Percentiles rank a stretch among this genome's conserved stretches.
These are phyloP conservation scores for Saccharomycopsis fermentans DNA, from an alignment of 805 yeast species.

Conservation along the genomic window DNA sequence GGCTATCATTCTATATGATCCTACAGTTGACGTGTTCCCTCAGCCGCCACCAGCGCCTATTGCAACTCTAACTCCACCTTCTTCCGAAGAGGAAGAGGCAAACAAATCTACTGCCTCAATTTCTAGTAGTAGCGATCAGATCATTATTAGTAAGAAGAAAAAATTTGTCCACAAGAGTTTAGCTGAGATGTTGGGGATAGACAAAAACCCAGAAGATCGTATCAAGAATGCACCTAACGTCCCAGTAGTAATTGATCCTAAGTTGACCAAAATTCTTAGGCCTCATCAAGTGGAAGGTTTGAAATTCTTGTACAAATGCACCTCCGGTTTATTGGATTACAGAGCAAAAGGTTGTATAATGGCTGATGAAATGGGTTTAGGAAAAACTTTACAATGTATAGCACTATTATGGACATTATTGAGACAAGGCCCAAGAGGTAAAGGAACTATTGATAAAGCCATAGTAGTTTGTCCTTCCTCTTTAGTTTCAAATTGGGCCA, in stretches of 20 bases:
- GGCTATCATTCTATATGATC: conserved; percentile 92
- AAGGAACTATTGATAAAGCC: conserved; percentile 75
- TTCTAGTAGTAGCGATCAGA: conserved; percentile 15
- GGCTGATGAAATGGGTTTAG: conserved; percentile 98
- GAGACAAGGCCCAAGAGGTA: conserved; percentile 76
- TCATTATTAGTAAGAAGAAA: conserved; percentile 17
- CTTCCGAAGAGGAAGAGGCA: conserved; percentile 22
- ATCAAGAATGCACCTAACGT: conserved; percentile 62
- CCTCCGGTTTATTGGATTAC: conserved; percentile 74
- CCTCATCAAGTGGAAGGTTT: conserved; percentile 98
- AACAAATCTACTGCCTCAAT: conserved; percentile 22
- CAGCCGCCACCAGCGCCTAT: conserved; percentile 18
- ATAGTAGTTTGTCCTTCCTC: conserved; percentile 94
- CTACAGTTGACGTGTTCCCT: conserved; percentile 60
- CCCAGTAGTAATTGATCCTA: conserved; percentile 93
- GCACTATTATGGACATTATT: conserved; percentile 76
- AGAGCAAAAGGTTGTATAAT: conserved; percentile 91
- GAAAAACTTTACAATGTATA: conserved; percentile 82
- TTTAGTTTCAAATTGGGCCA: conserved; percentile 93
- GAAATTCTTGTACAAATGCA: conserved; percentile 79
- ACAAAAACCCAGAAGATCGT: conserved; percentile 38
- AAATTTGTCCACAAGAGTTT: conserved; percentile 52
- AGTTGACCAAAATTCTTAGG: conserved; percentile 67
- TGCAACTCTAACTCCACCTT: background rate
- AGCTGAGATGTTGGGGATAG: conserved; percentile 72